Base-by-base conservation (phyloP, 1,284 basidiomycete species). In the Ganoderma leucocontextum region DNA sequence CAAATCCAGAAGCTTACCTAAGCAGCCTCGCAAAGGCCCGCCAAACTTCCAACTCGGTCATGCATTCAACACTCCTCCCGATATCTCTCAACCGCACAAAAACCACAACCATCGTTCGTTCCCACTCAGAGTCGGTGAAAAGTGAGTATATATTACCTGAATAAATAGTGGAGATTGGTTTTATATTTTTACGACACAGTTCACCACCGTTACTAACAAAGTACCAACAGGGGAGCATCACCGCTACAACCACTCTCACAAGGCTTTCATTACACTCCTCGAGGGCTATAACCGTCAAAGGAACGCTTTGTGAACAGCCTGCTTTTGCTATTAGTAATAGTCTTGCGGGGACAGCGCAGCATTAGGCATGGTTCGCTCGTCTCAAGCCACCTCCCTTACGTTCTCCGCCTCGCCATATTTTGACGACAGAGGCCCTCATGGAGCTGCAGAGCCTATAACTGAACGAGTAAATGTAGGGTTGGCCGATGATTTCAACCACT, bases 381-480 rank as follows among this genome's bases (percentile, higher is more conserved):
- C 79, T 25, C 82, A 91, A 76, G 81, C 88, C 5, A 85, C 84
- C 17, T 92, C 91, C 0, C 91, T 92, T 78, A 91, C 91, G 0
- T 85, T 93, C 78, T 92, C 91, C 0, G 83, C 88, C 41, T 84
- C 87, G 17, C 81, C 90, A 12, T 92, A 92, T 80, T 94, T 94
- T 75, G 86, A 88, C 71, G 91, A 93, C 77, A 85, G 91, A 65
- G 91, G 91, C 2, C 71, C 78, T 13, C 84, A 90, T 75, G 91
- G 91, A 2, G 85, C 84, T 62, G 90, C 92, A 13, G 85, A 91
- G 75, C 91, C 92, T 60, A 91, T 93, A 63, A 89, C 89, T n/a
- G 89, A 93, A 78, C 83, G 86, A 55, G 86, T 92, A 52, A 87
- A 92, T 78, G 91, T 92, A 82, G 76, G 88, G n/a, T 19, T 15